A percentile compares a stretch with the other conserved stretches of the same genome.
These are phyloP conservation scores for Talaromyces sp. DNA, from an alignment of 2,329 filamentous ascomycete genomes.

Conservation along the genomic window DNA sequence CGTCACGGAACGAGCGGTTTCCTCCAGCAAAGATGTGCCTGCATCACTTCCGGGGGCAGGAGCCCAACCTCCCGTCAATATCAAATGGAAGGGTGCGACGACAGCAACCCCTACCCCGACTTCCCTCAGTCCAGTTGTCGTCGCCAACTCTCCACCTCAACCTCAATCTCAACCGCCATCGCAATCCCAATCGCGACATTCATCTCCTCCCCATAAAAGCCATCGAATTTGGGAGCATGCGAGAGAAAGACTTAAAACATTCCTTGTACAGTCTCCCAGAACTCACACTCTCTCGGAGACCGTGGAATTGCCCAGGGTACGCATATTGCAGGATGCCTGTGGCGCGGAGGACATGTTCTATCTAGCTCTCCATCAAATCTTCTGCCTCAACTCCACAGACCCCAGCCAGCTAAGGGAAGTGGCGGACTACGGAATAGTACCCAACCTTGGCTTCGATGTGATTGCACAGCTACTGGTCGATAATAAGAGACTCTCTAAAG, in stretches of 20 bases:
- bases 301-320: constrained; percentile 42
- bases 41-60: neutral
- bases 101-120: neutral
- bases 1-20: constrained; percentile 13
- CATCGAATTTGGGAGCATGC: constrained; percentile 13
- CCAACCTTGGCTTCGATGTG: constrained; percentile 28
- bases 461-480: constrained; percentile 43
- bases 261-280: constrained; percentile 14
- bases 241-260: constrained; percentile 16
- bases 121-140: neutral
- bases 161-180: neutral
- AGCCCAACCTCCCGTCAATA: neutral
- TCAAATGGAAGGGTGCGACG: neutral
- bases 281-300: constrained; percentile 36
- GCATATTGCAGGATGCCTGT: constrained; percentile 56
- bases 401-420: constrained; percentile 33
- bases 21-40: neutral
- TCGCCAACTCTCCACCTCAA: neutral
- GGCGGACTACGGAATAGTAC: constrained; percentile 30
- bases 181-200: neutral
- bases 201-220: neutral
- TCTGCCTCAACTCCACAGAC: constrained; percentile 52
- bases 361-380: constrained; percentile 60
- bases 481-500: constrained; percentile 40
- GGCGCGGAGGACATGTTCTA: constrained; percentile 56